Percentiles rank a stretch among this genome's conserved stretches.
Evolutionary conservation across 345 rosid species (phyloP).

Genomic region (Eutrema heterophyllum): DNA sequence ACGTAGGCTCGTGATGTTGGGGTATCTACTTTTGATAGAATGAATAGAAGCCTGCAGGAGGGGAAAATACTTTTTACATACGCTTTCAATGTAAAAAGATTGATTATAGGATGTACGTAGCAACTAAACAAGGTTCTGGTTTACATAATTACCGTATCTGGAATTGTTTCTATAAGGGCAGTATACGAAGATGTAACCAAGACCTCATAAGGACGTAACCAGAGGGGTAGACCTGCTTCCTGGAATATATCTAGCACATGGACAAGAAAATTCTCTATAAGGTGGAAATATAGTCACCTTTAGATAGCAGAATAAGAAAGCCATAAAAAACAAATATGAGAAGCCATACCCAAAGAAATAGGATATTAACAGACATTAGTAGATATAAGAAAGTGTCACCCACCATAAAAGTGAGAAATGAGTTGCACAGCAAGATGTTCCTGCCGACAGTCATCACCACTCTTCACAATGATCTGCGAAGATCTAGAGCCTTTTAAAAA

Average conservation of each 20-base stretch:
- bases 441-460: conserved; percentile 99
- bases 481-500: conserved; percentile 22
- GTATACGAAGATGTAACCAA: conserved; percentile 96
- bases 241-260: conserved; percentile 81
- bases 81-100: not conserved
- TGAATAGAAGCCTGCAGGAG: conserved; percentile 87
- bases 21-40: conserved; percentile 94
- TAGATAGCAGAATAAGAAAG: conserved; percentile 14
- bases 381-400: conserved; percentile 25
- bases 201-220: conserved; percentile 98
- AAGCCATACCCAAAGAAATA: conserved; percentile 7
- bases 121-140: not conserved
- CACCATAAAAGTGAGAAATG: conserved; percentile 95
- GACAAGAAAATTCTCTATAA: conserved; percentile 8
- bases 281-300: not conserved
- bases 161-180: conserved; percentile 96
- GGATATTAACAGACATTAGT: conserved; percentile 7
- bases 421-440: conserved; percentile 99
- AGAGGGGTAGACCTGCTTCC: conserved; percentile 99
- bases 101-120: not conserved
- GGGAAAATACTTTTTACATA: not conserved
- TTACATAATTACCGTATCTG: conserved; percentile 72
- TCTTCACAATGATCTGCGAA: conserved; percentile 76
- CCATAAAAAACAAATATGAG: not conserved
- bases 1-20: conserved; percentile 72